Conservation (phyloP, 306 rosid species). For the Oxytropis ochrocephala region DNA sequence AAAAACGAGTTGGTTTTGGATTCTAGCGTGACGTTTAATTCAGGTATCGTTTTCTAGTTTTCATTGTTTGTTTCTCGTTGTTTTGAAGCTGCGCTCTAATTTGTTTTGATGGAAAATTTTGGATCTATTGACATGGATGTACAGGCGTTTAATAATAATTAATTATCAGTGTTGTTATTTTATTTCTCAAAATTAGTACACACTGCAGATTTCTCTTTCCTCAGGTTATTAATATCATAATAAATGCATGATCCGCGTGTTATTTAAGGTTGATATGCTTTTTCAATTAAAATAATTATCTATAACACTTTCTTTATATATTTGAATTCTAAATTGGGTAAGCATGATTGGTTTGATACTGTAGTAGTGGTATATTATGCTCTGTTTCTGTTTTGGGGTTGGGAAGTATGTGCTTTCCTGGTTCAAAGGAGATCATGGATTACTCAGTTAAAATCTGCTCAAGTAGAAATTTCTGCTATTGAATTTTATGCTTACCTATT, state of each 20-base stretch:
- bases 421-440: conserved; percentile 24
- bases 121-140: conserved; percentile 14
- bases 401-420: conserved; percentile 20
- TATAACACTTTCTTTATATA: neutral
- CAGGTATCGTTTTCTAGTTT: conserved; percentile 34
- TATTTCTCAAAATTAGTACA: neutral
- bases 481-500: conserved; percentile 2
- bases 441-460: conserved; percentile 13
- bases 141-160: neutral
- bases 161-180: neutral
- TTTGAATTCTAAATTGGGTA: conserved; percentile 28
- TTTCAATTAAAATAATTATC: neutral
- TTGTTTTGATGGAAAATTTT: neutral
- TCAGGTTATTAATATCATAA: conserved; percentile 5
- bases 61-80: neutral
- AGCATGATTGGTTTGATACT: conserved; percentile 20
- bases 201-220: neutral
- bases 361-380: conserved; percentile 10
- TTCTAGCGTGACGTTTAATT: conserved; percentile 18
- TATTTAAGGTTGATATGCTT: neutral
- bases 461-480: conserved; percentile 12
- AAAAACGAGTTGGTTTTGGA: conserved; percentile 21
- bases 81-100: conserved; percentile 3
- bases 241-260: conserved; percentile 17
- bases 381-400: conserved; percentile 22